Conservation (phyloP, 805 yeast species). For the Teunomyces stri region DNA sequence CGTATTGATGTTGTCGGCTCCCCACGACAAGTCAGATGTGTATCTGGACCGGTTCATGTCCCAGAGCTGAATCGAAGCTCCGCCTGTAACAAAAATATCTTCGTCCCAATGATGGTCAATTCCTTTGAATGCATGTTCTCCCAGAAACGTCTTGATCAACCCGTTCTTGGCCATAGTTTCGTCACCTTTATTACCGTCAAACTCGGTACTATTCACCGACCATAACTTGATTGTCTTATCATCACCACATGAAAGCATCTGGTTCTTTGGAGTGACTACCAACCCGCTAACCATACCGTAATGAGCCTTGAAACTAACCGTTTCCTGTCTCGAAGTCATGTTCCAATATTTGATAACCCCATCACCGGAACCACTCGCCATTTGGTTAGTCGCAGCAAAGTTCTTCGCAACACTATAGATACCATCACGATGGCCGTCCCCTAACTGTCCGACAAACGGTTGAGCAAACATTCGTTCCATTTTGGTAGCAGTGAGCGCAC, state of each 20-base stretch:
- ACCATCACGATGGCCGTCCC: slow-evolving; percentile 94
- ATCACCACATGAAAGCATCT: slow-evolving; percentile 80
- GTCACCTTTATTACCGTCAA: slow-evolving; percentile 33
- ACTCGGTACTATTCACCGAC: slow-evolving; percentile 66
- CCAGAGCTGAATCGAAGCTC: slow-evolving; percentile 90
- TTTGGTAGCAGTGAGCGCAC: slow-evolving; percentile 93
- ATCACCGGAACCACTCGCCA: slow-evolving; percentile 94
- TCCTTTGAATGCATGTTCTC: slow-evolving; percentile 80
- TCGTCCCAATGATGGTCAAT: slow-evolving; percentile 83
- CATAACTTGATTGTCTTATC: slow-evolving; percentile 89
- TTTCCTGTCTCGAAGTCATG: slow-evolving; percentile 72
- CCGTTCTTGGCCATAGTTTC: slow-evolving; percentile 44
- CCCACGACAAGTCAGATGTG: slow-evolving; percentile 83
- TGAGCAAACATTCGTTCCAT: slow-evolving; percentile 96
- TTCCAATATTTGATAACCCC: slow-evolving; percentile 96
- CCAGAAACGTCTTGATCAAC: slow-evolving; percentile 72
- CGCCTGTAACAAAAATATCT: slow-evolving; percentile 83
- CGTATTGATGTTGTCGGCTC: slow-evolving; percentile 82
- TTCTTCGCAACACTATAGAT: slow-evolving; percentile 85
- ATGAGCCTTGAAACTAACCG: slow-evolving; percentile 81
- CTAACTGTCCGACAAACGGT: slow-evolving; percentile 93
- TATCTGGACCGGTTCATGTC: slow-evolving; percentile 79
- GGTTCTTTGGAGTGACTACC: slow-evolving; percentile 57
- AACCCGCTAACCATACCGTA: slow-evolving; percentile 87
- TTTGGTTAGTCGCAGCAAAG: slow-evolving; percentile 60